phyloP scores from a whole-genome alignment of 495 filamentous ascomycete genomes.

The Penicillium samsonianum region DNA sequence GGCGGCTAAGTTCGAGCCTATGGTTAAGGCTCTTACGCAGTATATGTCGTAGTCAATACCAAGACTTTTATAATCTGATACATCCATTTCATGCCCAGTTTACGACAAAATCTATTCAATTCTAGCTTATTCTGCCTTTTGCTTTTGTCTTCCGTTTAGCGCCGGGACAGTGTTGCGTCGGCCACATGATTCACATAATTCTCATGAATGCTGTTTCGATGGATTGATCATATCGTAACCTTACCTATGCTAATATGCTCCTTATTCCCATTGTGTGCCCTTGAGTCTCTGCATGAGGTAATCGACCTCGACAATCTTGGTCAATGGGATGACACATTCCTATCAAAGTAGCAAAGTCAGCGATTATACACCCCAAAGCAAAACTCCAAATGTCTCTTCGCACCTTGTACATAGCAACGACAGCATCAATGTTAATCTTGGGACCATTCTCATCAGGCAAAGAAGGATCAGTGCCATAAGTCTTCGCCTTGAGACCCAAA shows the following conservation, averaged over 20 bases:
- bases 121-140: constrained; percentile 17
- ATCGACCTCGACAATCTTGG: constrained; percentile 96
- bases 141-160: constrained; percentile 4
- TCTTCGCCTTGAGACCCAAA: constrained; percentile 86
- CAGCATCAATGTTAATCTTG: constrained; percentile 92
- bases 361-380: constrained; percentile 5
- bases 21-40: constrained; percentile 69
- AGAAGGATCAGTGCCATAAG: constrained; percentile 90
- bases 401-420: constrained; percentile 90
- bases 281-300: constrained; percentile 93
- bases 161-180: neutral
- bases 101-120: constrained; percentile 29
- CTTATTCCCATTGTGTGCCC: constrained; percentile 62
- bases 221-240: constrained; percentile 25
- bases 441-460: constrained; percentile 51
- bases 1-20: constrained; percentile 62
- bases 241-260: constrained; percentile 19
- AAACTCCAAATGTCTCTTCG: constrained; percentile 14
- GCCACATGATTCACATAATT: constrained; percentile 11
- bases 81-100: constrained; percentile 28
- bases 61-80: constrained; percentile 16
- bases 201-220: constrained; percentile 8
- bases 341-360: constrained; percentile 31
- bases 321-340: constrained; percentile 93
- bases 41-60: constrained; percentile 56